Evolutionary conservation across 768 basidiomycete genomes (phyloP), one percentile per base, ranked within the genome.

Genomic region (Fomitopsis pulvina): DNA sequence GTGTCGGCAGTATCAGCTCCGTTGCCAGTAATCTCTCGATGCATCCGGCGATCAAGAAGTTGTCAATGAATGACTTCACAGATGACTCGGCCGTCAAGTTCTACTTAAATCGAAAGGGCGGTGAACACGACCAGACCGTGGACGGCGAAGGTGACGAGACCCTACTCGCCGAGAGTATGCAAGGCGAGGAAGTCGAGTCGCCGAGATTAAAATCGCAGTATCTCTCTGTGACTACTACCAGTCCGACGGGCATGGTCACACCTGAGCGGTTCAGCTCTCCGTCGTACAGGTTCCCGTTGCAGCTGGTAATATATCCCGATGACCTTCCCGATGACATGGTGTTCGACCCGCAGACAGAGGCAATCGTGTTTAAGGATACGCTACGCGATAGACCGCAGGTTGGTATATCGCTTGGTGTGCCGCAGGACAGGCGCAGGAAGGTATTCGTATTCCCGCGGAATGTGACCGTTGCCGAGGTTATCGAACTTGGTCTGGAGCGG

Each of bases 71-170:
- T 59, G 96, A 98, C 63, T 98, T 94, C 62, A 89, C 89, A 38
- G 96, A 99, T 57, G 96, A 98, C 63, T 92, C 93, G 3, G 84
- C 87, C 0, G 94, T 98, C 68, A 98, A 97, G 67, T 87, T 98
- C 67, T 99, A 96, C 68, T 67, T 98, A 55, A 92, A 97, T 64
- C 74, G 89, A 47, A 71, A 77, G 24, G 68, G 74, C 7, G 63
- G 64, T 14, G 67, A 53, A 1, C 41, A 40, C 1, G 75, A 76
- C 39, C 76, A 76, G 45, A 74, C 68, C 45, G 68, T 71, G 0
- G 66, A 52, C 2, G 57, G 40, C 9, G 67, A 63, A 18, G 73
- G 69, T 7, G 75, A 76, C 4, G 68, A 67, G 10, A 65, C 68
- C 7, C 55, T 68, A n/a, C 63, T 68, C 24, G 68, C 68, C 9